Conservation (phyloP, 2,329 filamentous ascomycete species). For the Fusarium coffeatum region DNA sequence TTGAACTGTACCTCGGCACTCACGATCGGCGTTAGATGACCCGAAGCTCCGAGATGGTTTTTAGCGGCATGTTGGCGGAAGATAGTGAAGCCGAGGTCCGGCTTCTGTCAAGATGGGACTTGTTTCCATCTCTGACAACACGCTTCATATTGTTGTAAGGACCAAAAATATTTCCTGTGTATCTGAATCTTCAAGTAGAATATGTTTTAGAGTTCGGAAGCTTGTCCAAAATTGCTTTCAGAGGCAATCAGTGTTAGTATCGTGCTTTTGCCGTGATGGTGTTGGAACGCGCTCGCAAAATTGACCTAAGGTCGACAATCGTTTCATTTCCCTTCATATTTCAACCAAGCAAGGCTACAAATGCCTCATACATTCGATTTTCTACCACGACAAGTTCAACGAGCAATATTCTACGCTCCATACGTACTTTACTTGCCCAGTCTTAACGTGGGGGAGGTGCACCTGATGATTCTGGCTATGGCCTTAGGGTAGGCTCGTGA, state of each 20-base stretch:
- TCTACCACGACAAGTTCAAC: too few relatives aligned
- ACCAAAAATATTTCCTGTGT: not conserved
- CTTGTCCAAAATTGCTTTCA: too few relatives aligned
- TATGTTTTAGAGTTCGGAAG: too few relatives aligned
- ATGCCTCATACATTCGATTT: too few relatives aligned
- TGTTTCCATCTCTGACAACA: not conserved
- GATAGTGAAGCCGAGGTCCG: not conserved
- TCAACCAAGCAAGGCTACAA: rapidly evolving
- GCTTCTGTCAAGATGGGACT: not conserved
- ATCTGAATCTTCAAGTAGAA: rapidly evolving
- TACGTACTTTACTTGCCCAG: too few relatives aligned
- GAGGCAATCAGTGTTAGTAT: too few relatives aligned
- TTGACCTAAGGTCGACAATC: too few relatives aligned
- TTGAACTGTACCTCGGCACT: not conserved
- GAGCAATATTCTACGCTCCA: too few relatives aligned
- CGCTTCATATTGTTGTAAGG: rapidly evolving
- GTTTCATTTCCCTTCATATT: too few relatives aligned
- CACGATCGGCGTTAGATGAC: not conserved
- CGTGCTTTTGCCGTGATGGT: rapidly evolving
- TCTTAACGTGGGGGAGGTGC: too few relatives aligned
- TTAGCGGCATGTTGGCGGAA: not conserved
- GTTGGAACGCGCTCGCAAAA: too few relatives aligned
- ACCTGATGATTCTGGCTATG: not conserved
- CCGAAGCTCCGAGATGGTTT: not conserved
- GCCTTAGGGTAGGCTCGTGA: not conserved